Evolutionary conservation across 2,329 filamentous ascomycete species (phyloP).

Genomic region (Colletotrichum truncatum): DNA sequence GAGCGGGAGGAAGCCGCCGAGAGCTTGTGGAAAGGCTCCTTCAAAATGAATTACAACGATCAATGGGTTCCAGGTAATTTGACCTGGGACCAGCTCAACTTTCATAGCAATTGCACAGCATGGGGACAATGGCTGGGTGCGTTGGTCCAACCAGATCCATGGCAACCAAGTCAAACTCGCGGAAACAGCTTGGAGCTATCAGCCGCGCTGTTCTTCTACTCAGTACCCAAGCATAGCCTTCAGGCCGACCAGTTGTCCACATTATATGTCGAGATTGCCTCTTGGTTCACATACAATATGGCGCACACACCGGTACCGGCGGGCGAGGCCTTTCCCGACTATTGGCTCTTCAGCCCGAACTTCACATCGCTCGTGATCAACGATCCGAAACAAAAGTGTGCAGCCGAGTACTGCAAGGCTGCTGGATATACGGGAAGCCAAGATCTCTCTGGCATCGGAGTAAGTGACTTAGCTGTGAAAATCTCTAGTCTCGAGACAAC

Average conservation of each 20-base stretch:
- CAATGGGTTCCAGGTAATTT: conserved; percentile 24
- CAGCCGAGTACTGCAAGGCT: conserved; percentile 19
- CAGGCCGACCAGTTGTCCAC: neutral
- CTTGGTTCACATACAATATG: conserved; percentile 26
- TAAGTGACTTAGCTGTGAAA: neutral
- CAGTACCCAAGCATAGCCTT: neutral
- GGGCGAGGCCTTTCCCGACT: neutral
- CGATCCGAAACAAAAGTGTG: conserved; percentile 13
- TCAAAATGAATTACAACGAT: neutral
- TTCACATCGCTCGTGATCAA: conserved; percentile 6
- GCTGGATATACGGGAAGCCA: conserved; percentile 20
- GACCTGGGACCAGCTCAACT: conserved; percentile 26
- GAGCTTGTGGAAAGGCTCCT: neutral
- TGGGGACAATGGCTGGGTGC: conserved; percentile 19
- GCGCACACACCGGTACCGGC: conserved; percentile 10
- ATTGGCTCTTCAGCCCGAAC: conserved; percentile 16
- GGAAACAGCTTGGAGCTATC: conserved; percentile 20
- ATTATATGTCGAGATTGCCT: conserved; percentile 1
- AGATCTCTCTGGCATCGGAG: conserved; percentile 25
- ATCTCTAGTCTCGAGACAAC: neutral
- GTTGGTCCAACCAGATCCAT: conserved; percentile 15
- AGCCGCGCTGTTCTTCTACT: neutral
- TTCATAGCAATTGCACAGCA: conserved; percentile 13
- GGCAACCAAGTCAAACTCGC: conserved; percentile 12
- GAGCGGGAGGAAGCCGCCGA: neutral